Percentiles rank a stretch among this genome's conserved stretches.
Conservation (phyloP, 2,329 filamentous ascomycete genomes). For the Fusarium chlamydosporum region DNA sequence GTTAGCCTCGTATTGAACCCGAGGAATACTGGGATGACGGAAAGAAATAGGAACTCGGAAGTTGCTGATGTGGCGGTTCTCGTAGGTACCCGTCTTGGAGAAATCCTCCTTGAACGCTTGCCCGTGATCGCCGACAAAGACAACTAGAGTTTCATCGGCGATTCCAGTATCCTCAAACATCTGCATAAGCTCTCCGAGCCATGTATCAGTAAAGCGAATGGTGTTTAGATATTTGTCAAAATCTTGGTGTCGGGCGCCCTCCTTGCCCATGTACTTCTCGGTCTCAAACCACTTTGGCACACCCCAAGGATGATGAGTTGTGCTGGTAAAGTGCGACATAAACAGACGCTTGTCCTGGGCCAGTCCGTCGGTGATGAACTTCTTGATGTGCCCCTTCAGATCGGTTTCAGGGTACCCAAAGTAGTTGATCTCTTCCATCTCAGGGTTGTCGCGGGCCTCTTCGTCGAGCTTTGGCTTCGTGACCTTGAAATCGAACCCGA, state of each 20-base stretch:
- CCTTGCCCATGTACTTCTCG: constrained; percentile 45
- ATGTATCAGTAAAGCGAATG: constrained; percentile 52
- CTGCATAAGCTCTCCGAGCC: constrained; percentile 53
- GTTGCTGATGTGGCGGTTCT: constrained; percentile 53
- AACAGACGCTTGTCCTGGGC: constrained; percentile 54
- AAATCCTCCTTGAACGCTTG: constrained; percentile 54
- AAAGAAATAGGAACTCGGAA: constrained; percentile 53
- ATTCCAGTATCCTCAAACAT: constrained; percentile 53
- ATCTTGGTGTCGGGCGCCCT: constrained; percentile 46
- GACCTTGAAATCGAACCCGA: constrained; percentile 54
- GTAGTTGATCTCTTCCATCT: constrained; percentile 50
- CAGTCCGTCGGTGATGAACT: constrained; percentile 51
- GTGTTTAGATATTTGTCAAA: constrained; percentile 55
- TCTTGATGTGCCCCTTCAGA: constrained; percentile 53
- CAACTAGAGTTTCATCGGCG: constrained; percentile 53
- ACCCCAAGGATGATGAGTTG: constrained; percentile 54
- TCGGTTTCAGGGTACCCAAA: constrained; percentile 54
- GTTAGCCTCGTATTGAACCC: constrained; percentile 50
- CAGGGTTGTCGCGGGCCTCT: constrained; percentile 37
- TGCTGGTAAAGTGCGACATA: constrained; percentile 56
- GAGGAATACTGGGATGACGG: constrained; percentile 53
- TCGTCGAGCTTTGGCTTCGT: constrained; percentile 50
- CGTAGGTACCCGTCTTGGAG: constrained; percentile 52
- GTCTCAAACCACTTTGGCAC: constrained; percentile 48
- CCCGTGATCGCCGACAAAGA: constrained; percentile 55